Base-by-base conservation (phyloP, 2,329 filamentous ascomycete genomes). In the Penicillium crustosum region DNA sequence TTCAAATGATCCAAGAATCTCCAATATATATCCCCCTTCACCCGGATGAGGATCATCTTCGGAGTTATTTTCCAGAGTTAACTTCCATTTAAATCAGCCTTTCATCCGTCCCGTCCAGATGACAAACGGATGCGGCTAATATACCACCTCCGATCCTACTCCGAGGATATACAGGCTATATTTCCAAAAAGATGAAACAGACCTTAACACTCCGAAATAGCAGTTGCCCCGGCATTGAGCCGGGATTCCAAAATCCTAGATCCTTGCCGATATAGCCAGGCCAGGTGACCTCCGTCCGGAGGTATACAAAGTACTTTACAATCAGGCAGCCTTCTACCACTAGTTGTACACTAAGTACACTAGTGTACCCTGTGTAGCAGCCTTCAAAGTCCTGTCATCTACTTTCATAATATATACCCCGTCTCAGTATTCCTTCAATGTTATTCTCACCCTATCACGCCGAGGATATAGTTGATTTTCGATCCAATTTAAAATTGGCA, bases 31-130 rank as follows among this genome's bases (percentile, higher is more conserved):
- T 23, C 29, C 35, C 19, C 9, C 27, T 33, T 29, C 23, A 27
- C 29, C 17, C 17, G 15, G n/a, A 36, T 36, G 27, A 33, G 10
- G 19, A 49, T 41, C 12, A 4, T 49, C 43, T 33, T 41, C 52
- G 58, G 54, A 49, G 27, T 27, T 33, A 33, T 17, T 35, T 35
- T 17, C 15, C 33, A 35, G 15, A 35, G 33, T 35, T 17, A 35
- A 35, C 13, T 51, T 47, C 55, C 55, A 41, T 27, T 27, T 47
- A 17, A 55, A 54, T 55, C 23, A 38, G 17, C 45, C 49, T 27
- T 47, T 38, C 31, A 48, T 31, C 31, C 31, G 31, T 33, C 35
- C 48, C 27, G 39, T 45, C 31, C 7, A 38, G 17, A 48, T 39
- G 33, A 9, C 25, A 42, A 39, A 27, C 47, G 23, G 38, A 55